These are phyloP conservation scores for Ustilago crameri DNA, from an alignment of 1,284 basidiomycete genomes.

Conservation along the genomic window DNA sequence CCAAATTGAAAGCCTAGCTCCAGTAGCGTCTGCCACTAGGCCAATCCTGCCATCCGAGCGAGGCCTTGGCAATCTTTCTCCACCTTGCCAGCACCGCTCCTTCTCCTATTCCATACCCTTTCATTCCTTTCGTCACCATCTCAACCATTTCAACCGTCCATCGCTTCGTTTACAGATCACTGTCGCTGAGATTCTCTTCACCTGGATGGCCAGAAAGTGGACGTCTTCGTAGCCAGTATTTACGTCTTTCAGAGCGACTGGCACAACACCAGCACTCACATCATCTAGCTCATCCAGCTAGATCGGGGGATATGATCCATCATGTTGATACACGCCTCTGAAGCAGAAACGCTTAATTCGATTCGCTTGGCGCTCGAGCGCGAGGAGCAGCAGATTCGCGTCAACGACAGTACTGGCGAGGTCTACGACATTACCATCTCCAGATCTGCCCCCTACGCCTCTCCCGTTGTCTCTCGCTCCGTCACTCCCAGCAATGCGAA, in stretches of 20 bases:
- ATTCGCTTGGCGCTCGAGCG: constrained; percentile 58
- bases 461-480: constrained; percentile 52
- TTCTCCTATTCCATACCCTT: not conserved
- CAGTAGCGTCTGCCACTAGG: not conserved
- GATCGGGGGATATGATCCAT: constrained; percentile 17
- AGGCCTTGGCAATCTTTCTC: constrained; percentile 2
- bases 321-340: constrained; percentile 54
- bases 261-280: not conserved
- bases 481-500: constrained; percentile 45
- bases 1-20: too few species aligned
- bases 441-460: constrained; percentile 60
- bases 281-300: not conserved
- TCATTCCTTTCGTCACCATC: constrained; percentile 5
- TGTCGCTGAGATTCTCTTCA: too few species aligned
- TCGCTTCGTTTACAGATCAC: too few species aligned
- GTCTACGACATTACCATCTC: constrained; percentile 64
- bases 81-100: not conserved
- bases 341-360: constrained; percentile 55
- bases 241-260: too few species aligned
- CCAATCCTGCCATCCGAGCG: constrained; percentile 2
- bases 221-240: too few species aligned
- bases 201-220: too few species aligned
- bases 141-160: too few species aligned
- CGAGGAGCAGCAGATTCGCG: constrained; percentile 61
- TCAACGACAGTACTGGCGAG: constrained; percentile 59